phyloP scores from a whole-genome alignment of 306 rosid species.

The Chamaecrista fasciculata region DNA sequence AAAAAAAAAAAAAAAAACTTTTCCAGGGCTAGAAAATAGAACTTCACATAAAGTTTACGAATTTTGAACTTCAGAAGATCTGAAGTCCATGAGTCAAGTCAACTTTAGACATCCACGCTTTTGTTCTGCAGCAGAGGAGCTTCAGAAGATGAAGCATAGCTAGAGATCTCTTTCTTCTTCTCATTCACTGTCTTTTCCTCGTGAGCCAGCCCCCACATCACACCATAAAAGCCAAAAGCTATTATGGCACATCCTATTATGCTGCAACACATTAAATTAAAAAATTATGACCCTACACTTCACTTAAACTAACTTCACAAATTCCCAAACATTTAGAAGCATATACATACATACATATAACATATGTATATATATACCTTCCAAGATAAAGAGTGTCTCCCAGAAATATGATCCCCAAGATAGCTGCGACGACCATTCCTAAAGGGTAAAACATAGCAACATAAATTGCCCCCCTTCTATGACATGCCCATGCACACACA shows the following conservation, averaged over 20 bases:
- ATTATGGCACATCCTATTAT: slow-evolving; percentile 40
- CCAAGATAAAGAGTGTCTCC: slow-evolving; percentile 50
- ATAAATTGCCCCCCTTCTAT: slow-evolving; percentile 47
- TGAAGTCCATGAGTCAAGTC: no score
- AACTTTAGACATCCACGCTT: slow-evolving; percentile 19
- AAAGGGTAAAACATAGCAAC: slow-evolving; percentile 48
- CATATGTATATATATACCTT: slow-evolving; percentile 46
- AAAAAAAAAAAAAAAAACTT: no score
- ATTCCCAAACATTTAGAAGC: no score
- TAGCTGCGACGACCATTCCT: slow-evolving; percentile 46
- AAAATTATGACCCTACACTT: no score
- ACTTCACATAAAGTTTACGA: no score
- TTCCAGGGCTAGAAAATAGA: no score
- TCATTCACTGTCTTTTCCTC: slow-evolving; percentile 27
- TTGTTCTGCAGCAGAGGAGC: slow-evolving; percentile 32
- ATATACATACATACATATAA: no score
- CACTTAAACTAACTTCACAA: no score
- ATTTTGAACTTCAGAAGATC: no score
- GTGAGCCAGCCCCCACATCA: slow-evolving; percentile 49
- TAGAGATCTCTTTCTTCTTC: not conserved
- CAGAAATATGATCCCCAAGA: slow-evolving; percentile 45
- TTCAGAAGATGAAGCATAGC: slow-evolving; percentile 15
- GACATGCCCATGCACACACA: slow-evolving; percentile 33
- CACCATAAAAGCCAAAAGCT: slow-evolving; percentile 48
- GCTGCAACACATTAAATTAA: slow-evolving; percentile 16